These are phyloP conservation scores for Hyaloscypha variabilis DNA, from an alignment of 495 filamentous ascomycete genomes.

Conservation along the genomic window DNA sequence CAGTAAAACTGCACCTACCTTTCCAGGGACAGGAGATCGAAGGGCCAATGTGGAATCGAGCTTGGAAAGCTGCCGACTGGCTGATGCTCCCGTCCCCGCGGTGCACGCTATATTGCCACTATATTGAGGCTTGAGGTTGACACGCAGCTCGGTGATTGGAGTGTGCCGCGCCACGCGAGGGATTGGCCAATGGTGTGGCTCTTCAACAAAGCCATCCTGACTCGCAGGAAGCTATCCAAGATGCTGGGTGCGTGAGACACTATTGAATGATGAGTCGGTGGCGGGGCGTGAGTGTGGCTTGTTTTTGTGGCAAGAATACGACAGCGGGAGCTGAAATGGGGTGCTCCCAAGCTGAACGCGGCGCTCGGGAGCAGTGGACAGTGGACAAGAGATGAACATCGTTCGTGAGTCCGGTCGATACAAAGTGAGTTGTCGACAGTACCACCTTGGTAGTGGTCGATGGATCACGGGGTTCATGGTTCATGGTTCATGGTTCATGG, in stretches of 20 bases:
- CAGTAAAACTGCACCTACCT: neutral
- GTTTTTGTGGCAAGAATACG: neutral
- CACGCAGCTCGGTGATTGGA: neutral
- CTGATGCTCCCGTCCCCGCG: neutral
- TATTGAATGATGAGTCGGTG: neutral
- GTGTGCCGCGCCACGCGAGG: neutral
- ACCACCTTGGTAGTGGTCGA: no score
- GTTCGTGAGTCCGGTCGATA: no score
- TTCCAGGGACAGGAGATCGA: neutral
- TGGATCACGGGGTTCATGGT: no score
- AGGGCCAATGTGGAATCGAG: neutral
- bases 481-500: no score
- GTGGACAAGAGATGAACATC: neutral
- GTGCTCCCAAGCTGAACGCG: neutral
- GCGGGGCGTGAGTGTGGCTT: neutral
- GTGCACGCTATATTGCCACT: no score
- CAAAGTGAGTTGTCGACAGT: no score
- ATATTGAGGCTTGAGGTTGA: neutral
- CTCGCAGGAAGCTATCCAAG: neutral
- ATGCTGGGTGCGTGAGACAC: neutral
- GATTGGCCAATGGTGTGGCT: neutral
- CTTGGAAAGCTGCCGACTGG: slow-evolving; percentile 19
- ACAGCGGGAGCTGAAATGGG: neutral
- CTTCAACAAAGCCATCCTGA: neutral
- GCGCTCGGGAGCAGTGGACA: no score